These are phyloP conservation scores for Xylariaceae sp. DNA, from an alignment of 2,329 filamentous ascomycete genomes.

Conservation along the genomic window DNA sequence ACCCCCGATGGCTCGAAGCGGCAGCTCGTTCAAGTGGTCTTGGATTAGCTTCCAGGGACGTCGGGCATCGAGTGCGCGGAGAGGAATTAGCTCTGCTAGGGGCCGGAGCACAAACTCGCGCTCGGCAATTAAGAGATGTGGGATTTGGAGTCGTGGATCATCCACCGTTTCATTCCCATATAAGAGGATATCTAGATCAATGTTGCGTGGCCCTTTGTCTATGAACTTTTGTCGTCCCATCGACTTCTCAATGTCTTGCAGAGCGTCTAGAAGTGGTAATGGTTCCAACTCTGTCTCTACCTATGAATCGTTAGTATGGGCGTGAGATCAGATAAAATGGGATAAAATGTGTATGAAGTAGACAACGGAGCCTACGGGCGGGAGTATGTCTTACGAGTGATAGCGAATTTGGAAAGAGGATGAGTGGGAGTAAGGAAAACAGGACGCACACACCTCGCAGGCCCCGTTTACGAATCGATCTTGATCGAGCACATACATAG, in stretches of 20 bases:
- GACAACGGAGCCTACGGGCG: neutral
- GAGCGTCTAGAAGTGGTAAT: slow-evolving; percentile 74
- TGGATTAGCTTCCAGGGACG: slow-evolving; percentile 67
- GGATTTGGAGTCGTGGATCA: slow-evolving; percentile 78
- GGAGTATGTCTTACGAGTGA: neutral
- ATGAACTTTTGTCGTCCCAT: slow-evolving; percentile 84
- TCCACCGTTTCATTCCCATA: slow-evolving; percentile 72
- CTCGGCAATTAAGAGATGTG: slow-evolving; percentile 85
- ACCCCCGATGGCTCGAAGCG: slow-evolving; percentile 41
- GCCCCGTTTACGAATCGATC: slow-evolving; percentile 89
- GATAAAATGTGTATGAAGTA: neutral
- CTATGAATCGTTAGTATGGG: slow-evolving; percentile 51
- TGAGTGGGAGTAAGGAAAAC: neutral
- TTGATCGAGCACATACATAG: slow-evolving; percentile 96
- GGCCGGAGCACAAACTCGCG: slow-evolving; percentile 93
- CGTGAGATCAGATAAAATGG: neutral
- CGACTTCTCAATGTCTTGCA: slow-evolving; percentile 82
- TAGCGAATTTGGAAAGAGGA: neutral
- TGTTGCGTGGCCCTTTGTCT: slow-evolving; percentile 93
- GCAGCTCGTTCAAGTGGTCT: slow-evolving; percentile 67
- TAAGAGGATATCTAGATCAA: slow-evolving; percentile 90
- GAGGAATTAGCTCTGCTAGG: slow-evolving; percentile 74
- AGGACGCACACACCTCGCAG: slow-evolving; percentile 70
- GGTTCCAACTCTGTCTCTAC: slow-evolving; percentile 81
- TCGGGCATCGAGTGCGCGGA: slow-evolving; percentile 57